Evolutionary conservation across 805 yeast species (phyloP).

Genomic region (Kodamaea hsintzibuensis): DNA sequence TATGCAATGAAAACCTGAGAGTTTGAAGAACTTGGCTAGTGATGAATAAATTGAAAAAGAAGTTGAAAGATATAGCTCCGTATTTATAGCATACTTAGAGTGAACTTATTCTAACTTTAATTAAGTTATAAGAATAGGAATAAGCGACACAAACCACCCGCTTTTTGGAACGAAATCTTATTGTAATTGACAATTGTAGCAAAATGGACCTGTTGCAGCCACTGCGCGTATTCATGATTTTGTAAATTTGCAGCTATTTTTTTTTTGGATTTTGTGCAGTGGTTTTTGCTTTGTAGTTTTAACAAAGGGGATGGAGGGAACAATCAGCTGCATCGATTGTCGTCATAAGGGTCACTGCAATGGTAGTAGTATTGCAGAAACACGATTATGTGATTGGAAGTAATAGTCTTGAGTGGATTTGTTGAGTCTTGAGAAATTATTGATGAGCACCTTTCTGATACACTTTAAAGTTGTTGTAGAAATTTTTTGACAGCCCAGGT

Average conservation of each 20-base stretch:
- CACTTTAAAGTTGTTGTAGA: not conserved
- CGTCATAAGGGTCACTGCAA: not conserved
- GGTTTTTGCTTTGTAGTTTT: not conserved
- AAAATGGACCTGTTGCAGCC: not conserved
- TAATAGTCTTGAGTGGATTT: not conserved
- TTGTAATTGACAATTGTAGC: not conserved
- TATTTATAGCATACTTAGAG: not conserved
- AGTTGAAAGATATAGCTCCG: not conserved
- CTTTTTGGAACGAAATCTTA: not conserved
- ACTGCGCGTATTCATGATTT: not conserved
- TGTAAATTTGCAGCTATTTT: not conserved
- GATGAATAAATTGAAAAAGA: not conserved
- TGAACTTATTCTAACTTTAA: not conserved
- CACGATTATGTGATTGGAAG: not conserved
- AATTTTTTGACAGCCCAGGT: not conserved
- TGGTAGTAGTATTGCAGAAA: not conserved
- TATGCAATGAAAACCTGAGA: conserved; percentile 1
- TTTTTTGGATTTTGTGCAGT: not conserved
- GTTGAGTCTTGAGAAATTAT: no score
- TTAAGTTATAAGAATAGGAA: not conserved
- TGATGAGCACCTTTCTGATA: no score
- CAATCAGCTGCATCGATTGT: not conserved
- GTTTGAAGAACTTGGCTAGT: not conserved
- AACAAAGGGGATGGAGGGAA: not conserved
- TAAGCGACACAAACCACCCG: not conserved